Base-by-base conservation (phyloP, 352 stramenopile species). In the Globisporangium abappressorium region DNA sequence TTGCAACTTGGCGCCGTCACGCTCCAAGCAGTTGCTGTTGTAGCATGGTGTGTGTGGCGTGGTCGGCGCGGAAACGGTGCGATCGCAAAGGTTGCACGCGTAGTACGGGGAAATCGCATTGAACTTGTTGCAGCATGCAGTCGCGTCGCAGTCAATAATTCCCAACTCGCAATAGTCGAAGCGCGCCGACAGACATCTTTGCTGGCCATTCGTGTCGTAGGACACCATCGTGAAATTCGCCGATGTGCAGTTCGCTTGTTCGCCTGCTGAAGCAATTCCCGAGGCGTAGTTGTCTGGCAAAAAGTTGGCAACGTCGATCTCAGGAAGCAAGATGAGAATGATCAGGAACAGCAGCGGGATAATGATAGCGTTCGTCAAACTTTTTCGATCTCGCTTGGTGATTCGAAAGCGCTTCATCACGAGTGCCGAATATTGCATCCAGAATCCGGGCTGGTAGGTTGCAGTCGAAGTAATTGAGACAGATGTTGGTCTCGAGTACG, bases 341-440 rank as follows among this genome's bases (percentile, higher is more conserved):
- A 85, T 65, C 18, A 90, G 61, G 33, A 91, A 86, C 14, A 91
- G 69, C 22, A 93, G 66, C 11, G 85, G 83, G 14, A 93, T 86
- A 34, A 68, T 76, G 0, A 93, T 70, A 3, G 76, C 74, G 64
- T 90, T 87, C 38, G 89, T 47, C 38, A 85, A 59, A 36, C 77
- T 89, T 66, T 90, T 89, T 64, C 80, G 79, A 46, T 93, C 85
- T 3, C 82, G 75, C 57, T 81, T 85, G 3, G 85, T 75, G 53
- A 91, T 89, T 5, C 79, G 80, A 20, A 90, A 46, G 28, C 82
- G 81, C 67, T 93, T 93, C 14, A 68, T 80, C 49, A 90, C 11
- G 2, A 91, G 64, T 6, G 76, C 80, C 0, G 43, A 57, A 43
- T 83, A 87, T 62, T 93, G 83, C n/a, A 63, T 65, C 54, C 71